Base-by-base conservation (phyloP, 371 early-diverging fungal genomes). In the Capniomyces stellatus region DNA sequence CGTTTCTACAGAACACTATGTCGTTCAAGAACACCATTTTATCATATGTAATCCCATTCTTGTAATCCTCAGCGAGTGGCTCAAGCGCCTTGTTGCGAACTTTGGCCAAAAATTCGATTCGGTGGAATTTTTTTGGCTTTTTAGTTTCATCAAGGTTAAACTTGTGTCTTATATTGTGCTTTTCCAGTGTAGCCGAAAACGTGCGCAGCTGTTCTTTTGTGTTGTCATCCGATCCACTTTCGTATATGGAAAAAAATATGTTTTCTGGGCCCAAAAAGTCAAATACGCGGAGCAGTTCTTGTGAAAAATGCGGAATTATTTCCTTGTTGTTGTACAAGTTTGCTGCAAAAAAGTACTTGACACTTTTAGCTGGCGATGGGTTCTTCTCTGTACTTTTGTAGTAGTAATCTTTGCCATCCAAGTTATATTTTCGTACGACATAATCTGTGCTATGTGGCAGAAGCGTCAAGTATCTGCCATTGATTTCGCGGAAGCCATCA, bases 41-140 rank as follows among this genome's bases (percentile, higher is more conserved):
- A 43, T 57, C 55, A 25, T 46, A 70, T 24, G 30, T 6, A 23
- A 15, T 10, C 12, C 27, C n/a, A 1, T 2, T 13, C 3, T 6
- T 10, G 3, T 23, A 13, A 44, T 44, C 39, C 18, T 10, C 13
- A 19, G 52, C 54, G 30, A 74, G 41, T 6, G 76, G 70, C 28
- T 67, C 59, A 35, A 74, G 21, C 2, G 69, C 76, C 0, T 54
- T 52, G 58, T 74, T 74, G 28, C 74, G 63, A 13, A 71, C 21
- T 29, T 59, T 49, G 13, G 74, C 75, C 52, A 76, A 61, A 29
- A 65, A 71, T 27, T 67, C 73, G 42, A 74, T 74, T 13, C 76
- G 64, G 43, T 74, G 70, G 21, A 40, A 24, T 1, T 10, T 18
- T 13, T 39, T 8, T 12, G 59, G 58, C 15, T 56, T 42, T n/a